Conservation (phyloP, 1,284 basidiomycete genomes). For the Sanghuangporus weigelae region DNA sequence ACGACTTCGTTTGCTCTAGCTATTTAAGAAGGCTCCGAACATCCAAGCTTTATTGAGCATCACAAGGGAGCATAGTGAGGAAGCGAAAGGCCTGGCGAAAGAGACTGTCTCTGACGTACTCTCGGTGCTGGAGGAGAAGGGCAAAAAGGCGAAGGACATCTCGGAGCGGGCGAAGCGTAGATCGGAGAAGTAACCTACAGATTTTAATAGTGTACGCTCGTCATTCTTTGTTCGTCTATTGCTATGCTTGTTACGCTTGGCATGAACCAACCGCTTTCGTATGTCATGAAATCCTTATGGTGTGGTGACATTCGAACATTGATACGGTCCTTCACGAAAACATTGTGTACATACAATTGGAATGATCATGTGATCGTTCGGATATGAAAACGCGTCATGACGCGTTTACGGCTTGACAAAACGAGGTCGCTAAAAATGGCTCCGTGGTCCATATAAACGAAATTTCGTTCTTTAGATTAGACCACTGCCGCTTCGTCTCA, state of each 20-base stretch:
- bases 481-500: neutral
- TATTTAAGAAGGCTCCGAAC: slow-evolving; percentile 27
- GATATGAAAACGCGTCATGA: neutral
- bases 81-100: slow-evolving; percentile 30
- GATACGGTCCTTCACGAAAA: neutral
- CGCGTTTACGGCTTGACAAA: neutral
- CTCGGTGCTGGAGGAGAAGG: slow-evolving; percentile 32
- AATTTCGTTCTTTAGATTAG: neutral
- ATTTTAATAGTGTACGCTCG: neutral
- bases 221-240: neutral
- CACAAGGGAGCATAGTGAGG: slow-evolving; percentile 27
- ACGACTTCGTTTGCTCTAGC: neutral
- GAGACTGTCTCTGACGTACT: slow-evolving; percentile 33
- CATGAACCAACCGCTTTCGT: too few relatives aligned
- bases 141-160: slow-evolving; percentile 30
- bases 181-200: slow-evolving; percentile 20
- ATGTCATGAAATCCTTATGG: too few relatives aligned
- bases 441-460: neutral
- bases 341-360: neutral
- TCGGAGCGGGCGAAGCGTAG: slow-evolving; percentile 26
- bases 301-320: too few relatives aligned
- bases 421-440: neutral
- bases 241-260: neutral
- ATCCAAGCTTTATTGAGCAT: slow-evolving; percentile 27
- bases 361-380: neutral